These are phyloP conservation scores for Peltaster fructicola DNA, from an alignment of 2,329 filamentous ascomycete species.

Conservation along the genomic window DNA sequence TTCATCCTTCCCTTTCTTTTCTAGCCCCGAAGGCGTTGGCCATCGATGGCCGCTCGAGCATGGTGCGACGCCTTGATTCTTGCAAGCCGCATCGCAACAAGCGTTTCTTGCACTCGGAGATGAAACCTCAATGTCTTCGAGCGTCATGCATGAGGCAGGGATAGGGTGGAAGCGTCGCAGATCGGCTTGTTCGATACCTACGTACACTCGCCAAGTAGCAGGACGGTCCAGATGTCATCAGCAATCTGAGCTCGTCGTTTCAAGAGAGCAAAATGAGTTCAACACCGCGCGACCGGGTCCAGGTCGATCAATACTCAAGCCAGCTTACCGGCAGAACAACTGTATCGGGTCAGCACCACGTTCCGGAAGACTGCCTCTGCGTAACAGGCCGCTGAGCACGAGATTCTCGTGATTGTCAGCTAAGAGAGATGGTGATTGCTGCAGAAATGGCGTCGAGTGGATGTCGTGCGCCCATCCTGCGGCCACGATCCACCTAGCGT, in stretches of 20 bases:
- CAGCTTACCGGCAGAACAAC: slow-evolving; percentile 10
- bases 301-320: slow-evolving; percentile 8
- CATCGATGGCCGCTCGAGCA: too few species aligned
- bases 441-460: slow-evolving; percentile 5
- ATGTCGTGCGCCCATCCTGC: slow-evolving; percentile 4
- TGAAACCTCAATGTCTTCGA: too few species aligned
- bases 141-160: too few species aligned
- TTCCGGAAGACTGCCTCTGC: slow-evolving; percentile 3
- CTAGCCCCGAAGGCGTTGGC: too few species aligned
- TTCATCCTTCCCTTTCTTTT: too few species aligned
- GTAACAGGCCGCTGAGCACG: slow-evolving; percentile 6
- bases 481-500: slow-evolving; percentile 3
- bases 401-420: slow-evolving; percentile 2
- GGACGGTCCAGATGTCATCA: slow-evolving; percentile 6
- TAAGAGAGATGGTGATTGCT: slow-evolving; percentile 3
- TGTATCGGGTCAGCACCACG: slow-evolving; percentile 6
- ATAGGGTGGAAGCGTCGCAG: slow-evolving; percentile 4
- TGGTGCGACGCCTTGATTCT: too few species aligned
- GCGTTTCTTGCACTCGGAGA: too few species aligned
- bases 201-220: slow-evolving; percentile 5
- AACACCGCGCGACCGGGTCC: too few species aligned
- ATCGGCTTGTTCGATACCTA: slow-evolving; percentile 3
- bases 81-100: too few species aligned
- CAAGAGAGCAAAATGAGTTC: too few species aligned
- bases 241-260: slow-evolving; percentile 6